Evolutionary conservation across 2,329 filamentous ascomycete genomes (phyloP), one percentile per base, ranked within the genome.

Genomic region (Aureobasidium melanogenum): DNA sequence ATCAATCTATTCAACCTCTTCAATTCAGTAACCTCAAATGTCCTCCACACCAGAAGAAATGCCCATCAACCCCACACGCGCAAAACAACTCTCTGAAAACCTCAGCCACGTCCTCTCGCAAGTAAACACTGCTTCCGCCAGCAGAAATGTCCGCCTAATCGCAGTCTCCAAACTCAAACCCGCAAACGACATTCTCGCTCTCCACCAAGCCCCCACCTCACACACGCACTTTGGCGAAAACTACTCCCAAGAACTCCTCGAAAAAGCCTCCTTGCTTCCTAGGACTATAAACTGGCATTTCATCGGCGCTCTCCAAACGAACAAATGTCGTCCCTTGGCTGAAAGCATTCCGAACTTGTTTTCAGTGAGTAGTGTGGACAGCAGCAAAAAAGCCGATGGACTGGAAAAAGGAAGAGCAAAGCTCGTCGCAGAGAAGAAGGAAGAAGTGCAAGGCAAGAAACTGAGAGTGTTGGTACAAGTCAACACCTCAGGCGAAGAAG

Each of bases 91-190:
- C 38, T 68, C 74, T 12, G 76, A 78, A 61, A 80, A 79, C 64
- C 66, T 80, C 38, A 64, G 71, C 39, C 69, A 70, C 58, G 76
- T 79, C 63, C 61, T 68, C 67, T 62, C 75, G 55, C 75, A 74
- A 50, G 74, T 80, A 61, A 70, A 73, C 62, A 68, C 70, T 39
- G 76, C 69, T 65, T 73, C 70, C 54, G 59, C 65, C 51, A 63
- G 63, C 22, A 69, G 66, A 52, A 67, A 90, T 86, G 83, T 93
- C 65, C 87, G 94, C 50, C 82, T 99, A 41, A 91, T 99, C 44
- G 93, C 94, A 30, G 94, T 99, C 54, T 97, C 92, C 43, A 99
- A 99, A 76, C 82, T 97, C 66, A 97, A 99, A 77, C 93, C 94
- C 15, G 90, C 87, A 63, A 89, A 89, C 69, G 94, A 99, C 73